Percentiles rank a stretch among this genome's conserved stretches.
These are phyloP conservation scores for Lathyrus tuberosus DNA, from an alignment of 306 rosid species.

Conservation along the genomic window DNA sequence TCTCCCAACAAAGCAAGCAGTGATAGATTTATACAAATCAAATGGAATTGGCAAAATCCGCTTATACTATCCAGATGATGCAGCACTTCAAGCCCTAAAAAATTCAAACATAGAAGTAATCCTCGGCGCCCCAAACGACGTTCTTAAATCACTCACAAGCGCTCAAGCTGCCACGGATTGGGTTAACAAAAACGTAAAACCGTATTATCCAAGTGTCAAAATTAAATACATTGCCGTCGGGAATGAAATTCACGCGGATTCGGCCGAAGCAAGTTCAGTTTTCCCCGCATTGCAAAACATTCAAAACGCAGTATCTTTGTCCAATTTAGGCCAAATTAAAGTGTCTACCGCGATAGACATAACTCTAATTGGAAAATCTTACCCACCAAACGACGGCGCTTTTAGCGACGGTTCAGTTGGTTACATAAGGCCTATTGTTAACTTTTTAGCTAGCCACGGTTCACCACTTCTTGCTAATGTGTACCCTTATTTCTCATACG, in stretches of 20 bases:
- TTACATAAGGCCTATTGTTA: conserved; percentile 54
- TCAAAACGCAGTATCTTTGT: conserved; percentile 45
- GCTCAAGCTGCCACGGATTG: conserved; percentile 49
- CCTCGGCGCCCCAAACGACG: conserved; percentile 44
- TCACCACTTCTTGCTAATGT: conserved; percentile 76
- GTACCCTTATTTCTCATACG: conserved; percentile 59
- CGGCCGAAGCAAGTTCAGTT: conserved; percentile 29
- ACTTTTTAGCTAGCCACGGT: conserved; percentile 47
- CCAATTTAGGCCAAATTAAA: conserved; percentile 54
- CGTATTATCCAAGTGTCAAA: conserved; percentile 44
- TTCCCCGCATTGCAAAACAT: conserved; percentile 52
- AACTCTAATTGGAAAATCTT: conserved; percentile 37
- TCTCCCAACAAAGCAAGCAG: conserved; percentile 51
- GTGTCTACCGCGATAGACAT: conserved; percentile 64
- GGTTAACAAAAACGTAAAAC: conserved; percentile 47
- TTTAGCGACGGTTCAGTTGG: conserved; percentile 40
- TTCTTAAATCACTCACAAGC: conserved; percentile 44
- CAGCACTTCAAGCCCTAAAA: conserved; percentile 50
- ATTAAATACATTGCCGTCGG: conserved; percentile 58
- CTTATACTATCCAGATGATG: conserved; percentile 46
- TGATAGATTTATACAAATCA: conserved; percentile 47
- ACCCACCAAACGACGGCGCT: conserved; percentile 54
- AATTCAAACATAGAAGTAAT: conserved; percentile 66
- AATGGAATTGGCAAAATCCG: conserved; percentile 52
- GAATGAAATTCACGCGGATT: conserved; percentile 49